Percentiles rank a stretch among this genome's conserved stretches.
These are phyloP conservation scores for Rutstroemia sp. DNA, from an alignment of 2,329 filamentous ascomycete species.

Conservation along the genomic window DNA sequence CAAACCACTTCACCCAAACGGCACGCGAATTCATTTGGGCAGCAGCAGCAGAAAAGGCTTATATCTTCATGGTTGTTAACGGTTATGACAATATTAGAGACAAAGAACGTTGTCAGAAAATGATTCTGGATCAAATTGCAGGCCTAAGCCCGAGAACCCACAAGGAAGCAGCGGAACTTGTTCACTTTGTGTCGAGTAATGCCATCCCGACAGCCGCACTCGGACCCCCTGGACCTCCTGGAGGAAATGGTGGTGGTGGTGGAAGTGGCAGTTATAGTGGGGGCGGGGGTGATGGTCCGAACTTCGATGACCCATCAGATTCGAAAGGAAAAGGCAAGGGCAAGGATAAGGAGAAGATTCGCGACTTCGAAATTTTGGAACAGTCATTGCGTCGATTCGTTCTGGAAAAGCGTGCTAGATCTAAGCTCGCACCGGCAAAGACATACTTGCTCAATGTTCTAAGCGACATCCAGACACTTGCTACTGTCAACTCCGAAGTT, in stretches of 20 bases:
- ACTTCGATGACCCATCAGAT: constrained; percentile 41
- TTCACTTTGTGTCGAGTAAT: constrained; percentile 97
- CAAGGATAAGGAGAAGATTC: constrained; percentile 80
- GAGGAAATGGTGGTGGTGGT: constrained; percentile 46
- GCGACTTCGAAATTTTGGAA: constrained; percentile 86
- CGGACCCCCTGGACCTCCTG: constrained; percentile 34
- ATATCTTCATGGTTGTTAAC: constrained; percentile 98
- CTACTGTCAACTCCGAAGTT: constrained; percentile 79
- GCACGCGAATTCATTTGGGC: constrained; percentile 98
- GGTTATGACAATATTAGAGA: constrained; percentile 92
- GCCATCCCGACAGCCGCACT: constrained; percentile 69
- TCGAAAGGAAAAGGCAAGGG: constrained; percentile 62
- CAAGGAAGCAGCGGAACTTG: constrained; percentile 86
- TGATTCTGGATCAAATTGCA: constrained; percentile 84
- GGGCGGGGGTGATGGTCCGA: constrained; percentile 40
- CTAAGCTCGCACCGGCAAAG: constrained; percentile 90
- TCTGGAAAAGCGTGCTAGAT: constrained; percentile 87
- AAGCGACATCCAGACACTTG: constrained; percentile 76
- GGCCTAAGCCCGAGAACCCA: constrained; percentile 85
- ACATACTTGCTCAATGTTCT: constrained; percentile 93
- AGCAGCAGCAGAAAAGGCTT: constrained; percentile 92
- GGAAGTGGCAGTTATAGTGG: constrained; percentile 45
- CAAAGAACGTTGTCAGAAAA: constrained; percentile 82
- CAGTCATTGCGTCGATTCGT: constrained; percentile 87
- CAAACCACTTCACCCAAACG: constrained; percentile 95